Evolutionary conservation across 2,329 filamentous ascomycete species (phyloP).

Genomic region (Myotisia sp.): DNA sequence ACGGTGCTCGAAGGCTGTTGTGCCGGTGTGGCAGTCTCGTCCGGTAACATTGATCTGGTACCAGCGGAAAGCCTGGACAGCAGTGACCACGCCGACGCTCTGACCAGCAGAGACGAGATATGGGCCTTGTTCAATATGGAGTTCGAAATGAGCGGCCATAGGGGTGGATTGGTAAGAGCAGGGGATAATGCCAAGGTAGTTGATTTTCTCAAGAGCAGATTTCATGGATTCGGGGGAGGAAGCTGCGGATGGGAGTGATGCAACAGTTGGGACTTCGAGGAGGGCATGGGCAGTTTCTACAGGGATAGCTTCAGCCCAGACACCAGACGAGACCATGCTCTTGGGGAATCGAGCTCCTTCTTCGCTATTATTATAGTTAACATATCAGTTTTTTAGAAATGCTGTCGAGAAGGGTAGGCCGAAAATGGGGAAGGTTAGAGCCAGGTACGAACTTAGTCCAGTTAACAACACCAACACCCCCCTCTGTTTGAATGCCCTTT

Average conservation of each 20-base stretch:
- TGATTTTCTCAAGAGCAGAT: constrained; percentile 55
- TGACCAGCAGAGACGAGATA: constrained; percentile 51
- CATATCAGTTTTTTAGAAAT: background rate
- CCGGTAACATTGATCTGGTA: constrained; percentile 53
- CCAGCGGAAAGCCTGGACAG: constrained; percentile 65
- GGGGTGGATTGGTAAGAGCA: constrained; percentile 46
- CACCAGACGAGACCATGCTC: constrained; percentile 59
- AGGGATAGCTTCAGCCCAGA: constrained; percentile 58
- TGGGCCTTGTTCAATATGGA: constrained; percentile 76
- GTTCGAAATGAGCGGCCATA: constrained; percentile 64
- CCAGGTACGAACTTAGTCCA: constrained; percentile 50
- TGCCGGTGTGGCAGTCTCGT: constrained; percentile 59
- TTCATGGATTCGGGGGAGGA: constrained; percentile 49
- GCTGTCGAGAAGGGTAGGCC: too few species aligned
- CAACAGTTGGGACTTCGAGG: constrained; percentile 42
- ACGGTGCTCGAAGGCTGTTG: constrained; percentile 52
- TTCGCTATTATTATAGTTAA: constrained; percentile 39
- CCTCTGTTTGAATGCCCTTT: constrained; percentile 52
- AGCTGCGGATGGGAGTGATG: constrained; percentile 31
- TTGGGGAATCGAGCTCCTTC: constrained; percentile 69
- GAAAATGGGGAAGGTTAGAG: background rate
- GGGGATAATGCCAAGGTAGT: constrained; percentile 48
- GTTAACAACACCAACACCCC: constrained; percentile 59
- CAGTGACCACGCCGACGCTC: constrained; percentile 55
- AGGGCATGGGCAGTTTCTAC: constrained; percentile 48